Evolutionary conservation across 805 yeast species (phyloP), one percentile per base, ranked within the genome.

Genomic region (Suhomyces xylopsoci): DNA sequence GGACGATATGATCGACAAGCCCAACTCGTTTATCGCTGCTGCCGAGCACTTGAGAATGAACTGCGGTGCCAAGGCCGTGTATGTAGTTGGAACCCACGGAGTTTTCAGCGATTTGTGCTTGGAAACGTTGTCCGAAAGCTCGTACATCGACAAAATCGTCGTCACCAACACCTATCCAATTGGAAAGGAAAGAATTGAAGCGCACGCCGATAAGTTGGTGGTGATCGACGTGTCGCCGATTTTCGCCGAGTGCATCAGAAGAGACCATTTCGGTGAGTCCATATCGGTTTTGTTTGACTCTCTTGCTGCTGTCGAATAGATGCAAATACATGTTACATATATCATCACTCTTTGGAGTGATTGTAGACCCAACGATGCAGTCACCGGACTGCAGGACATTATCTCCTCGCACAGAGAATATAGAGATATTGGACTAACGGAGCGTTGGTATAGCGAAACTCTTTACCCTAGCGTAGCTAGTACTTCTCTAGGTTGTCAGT

Each of bases 211-310:
- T 49, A 94, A 94, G 70, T 78, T 94, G 62, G 84, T 84, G 14
- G 87, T 90, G 48, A 91, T 94, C 62, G 99, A 94, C 65, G 96
- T 94, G 48, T 88, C 97, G 55, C 88, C 96, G 17, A 91, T 94
- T 50, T 88, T 94, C 66, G 98, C 98, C 34, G 99, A 94, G 77
- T 94, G 98, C 72, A 93, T 94, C 56, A 86, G 99, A 76, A 88
- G 99, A 77, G 97, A 94, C 68, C 99, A 94, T 70, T 92, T 93
- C 63, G 99, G 99, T 69, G 98, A 93, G 76, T 87, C 96, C 62
- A 92, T 93, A 56, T 89, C 97, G 41, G 96, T 92, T 19, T 76
- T 92, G 62, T 92, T 93, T 68, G 97, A 92, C 70, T 90, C 96
- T 48, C 79, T 91, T 58, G 88, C 92, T 47, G 81, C 82, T 43